A percentile compares a stretch with the other conserved stretches of the same genome.
phyloP scores from a whole-genome alignment of 768 basidiomycete species.

The Lactifluus subvellereus region DNA sequence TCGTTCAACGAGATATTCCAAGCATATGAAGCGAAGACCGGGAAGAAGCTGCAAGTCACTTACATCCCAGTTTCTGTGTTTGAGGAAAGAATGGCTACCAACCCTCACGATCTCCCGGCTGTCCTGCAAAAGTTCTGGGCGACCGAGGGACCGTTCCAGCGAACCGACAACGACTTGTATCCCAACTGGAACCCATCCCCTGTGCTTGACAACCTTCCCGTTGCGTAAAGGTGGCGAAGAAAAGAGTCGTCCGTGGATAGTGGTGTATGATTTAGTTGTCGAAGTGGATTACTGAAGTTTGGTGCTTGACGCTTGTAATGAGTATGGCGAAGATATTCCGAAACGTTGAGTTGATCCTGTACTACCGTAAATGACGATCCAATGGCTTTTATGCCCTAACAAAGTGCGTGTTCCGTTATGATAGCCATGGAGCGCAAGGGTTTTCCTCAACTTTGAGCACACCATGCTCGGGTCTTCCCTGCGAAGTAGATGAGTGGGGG shows the following conservation, averaged over 20 bases:
- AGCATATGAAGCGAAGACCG: constrained; percentile 21
- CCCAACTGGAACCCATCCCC: constrained; percentile 25
- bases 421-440: neutral
- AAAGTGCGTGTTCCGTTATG: neutral
- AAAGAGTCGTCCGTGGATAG: neutral
- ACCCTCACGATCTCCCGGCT: constrained; percentile 13
- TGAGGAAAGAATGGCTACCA: constrained; percentile 16
- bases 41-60: constrained; percentile 23
- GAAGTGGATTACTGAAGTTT: neutral
- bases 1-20: constrained; percentile 25
- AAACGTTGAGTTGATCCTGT: neutral
- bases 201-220: constrained; percentile 11
- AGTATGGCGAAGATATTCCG: neutral
- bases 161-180: constrained; percentile 20
- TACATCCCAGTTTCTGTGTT: constrained; percentile 17
- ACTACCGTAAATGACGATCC: neutral
- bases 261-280: neutral
- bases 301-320: constrained; percentile 3
- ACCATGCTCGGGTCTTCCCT: too few species aligned
- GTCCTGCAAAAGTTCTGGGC: constrained; percentile 17
- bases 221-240: constrained; percentile 1
- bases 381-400: neutral
- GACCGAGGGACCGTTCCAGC: constrained; percentile 4
- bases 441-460: neutral
- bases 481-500: neutral